Percentiles rank a stretch among this genome's conserved stretches.
Evolutionary conservation across 352 stramenopile species (phyloP).

Genomic region (Elongisporangium senticosum): DNA sequence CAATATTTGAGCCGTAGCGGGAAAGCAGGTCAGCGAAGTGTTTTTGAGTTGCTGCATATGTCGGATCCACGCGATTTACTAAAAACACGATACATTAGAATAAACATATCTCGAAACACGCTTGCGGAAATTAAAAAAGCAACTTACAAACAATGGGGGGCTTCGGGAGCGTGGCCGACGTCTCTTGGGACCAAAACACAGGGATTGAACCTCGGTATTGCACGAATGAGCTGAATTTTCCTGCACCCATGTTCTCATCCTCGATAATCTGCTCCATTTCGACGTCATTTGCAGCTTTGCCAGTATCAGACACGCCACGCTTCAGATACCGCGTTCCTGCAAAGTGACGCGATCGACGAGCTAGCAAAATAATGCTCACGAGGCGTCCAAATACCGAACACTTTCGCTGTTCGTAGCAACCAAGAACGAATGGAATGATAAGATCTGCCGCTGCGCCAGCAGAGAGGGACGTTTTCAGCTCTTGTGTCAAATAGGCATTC

Average conservation of each 20-base stretch:
- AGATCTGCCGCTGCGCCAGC: constrained; percentile 77
- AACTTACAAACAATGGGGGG: constrained; percentile 90
- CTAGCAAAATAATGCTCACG: constrained; percentile 95
- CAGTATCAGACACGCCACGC: constrained; percentile 94
- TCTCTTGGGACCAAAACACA: constrained; percentile 99
- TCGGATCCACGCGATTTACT: constrained; percentile 95
- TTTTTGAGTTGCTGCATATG: constrained; percentile 92
- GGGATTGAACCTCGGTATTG: constrained; percentile 99
- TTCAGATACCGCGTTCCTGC: constrained; percentile 99
- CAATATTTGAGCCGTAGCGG: constrained; percentile 95
- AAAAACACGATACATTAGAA: constrained; percentile 11
- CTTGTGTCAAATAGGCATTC: constrained; percentile 95
- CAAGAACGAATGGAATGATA: constrained; percentile 90
- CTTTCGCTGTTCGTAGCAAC: constrained; percentile 96
- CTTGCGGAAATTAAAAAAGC: background rate
- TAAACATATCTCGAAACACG: background rate
- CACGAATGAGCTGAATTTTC: constrained; percentile 95
- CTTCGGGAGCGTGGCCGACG: constrained; percentile 96
- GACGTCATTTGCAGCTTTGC: constrained; percentile 99
- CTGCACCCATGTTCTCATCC: constrained; percentile 83
- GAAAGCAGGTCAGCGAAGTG: constrained; percentile 94
- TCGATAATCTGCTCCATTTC: constrained; percentile 98
- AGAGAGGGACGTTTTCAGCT: constrained; percentile 87
- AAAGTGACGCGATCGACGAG: constrained; percentile 96
- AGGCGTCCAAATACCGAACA: constrained; percentile 94